A percentile compares a stretch with the other conserved stretches of the same genome.
These are phyloP conservation scores for Pythium insidiosum DNA, from an alignment of 352 stramenopile species.

Conservation along the genomic window DNA sequence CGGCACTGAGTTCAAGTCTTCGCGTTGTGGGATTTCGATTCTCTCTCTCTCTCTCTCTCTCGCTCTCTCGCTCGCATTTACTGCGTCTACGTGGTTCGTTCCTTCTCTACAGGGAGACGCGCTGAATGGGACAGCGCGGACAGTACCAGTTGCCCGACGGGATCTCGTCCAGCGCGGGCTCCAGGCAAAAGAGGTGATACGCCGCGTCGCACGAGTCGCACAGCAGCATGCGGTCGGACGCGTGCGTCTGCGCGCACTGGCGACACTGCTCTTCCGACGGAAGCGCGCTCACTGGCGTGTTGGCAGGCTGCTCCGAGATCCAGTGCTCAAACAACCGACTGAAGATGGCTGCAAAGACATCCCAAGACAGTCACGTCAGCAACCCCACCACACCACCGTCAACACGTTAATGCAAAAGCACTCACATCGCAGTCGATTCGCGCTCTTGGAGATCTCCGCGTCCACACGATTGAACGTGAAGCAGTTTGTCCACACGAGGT, in stretches of 20 bases:
- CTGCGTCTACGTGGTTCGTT: too few species aligned
- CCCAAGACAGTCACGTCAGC: neutral
- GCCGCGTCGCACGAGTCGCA: conserved; percentile 82
- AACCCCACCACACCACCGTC: neutral
- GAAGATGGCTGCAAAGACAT: conserved; percentile 47
- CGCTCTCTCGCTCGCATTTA: too few species aligned
- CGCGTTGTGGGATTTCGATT: too few species aligned
- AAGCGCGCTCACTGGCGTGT: conserved; percentile 44
- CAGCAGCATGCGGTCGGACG: conserved; percentile 68
- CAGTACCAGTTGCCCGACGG: conserved; percentile 79
- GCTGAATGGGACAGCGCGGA: conserved; percentile 36
- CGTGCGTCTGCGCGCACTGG: conserved; percentile 51
- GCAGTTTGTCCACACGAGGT: conserved; percentile 81
- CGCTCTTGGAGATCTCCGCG: conserved; percentile 72
- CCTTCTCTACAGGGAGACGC: too few species aligned
- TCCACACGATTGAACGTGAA: conserved; percentile 79
- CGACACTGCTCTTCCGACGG: conserved; percentile 64
- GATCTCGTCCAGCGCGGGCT: conserved; percentile 48
- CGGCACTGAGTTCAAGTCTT: too few species aligned
- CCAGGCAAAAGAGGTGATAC: conserved; percentile 78
- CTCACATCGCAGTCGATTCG: conserved; percentile 72
- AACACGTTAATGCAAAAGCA: conserved; percentile 6
- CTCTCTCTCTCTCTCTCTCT: too few species aligned
- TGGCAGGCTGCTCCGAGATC: conserved; percentile 39
- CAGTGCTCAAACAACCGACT: conserved; percentile 73